Conservation (phyloP, 768 basidiomycete genomes). For the Gymnopilus junonius region DNA sequence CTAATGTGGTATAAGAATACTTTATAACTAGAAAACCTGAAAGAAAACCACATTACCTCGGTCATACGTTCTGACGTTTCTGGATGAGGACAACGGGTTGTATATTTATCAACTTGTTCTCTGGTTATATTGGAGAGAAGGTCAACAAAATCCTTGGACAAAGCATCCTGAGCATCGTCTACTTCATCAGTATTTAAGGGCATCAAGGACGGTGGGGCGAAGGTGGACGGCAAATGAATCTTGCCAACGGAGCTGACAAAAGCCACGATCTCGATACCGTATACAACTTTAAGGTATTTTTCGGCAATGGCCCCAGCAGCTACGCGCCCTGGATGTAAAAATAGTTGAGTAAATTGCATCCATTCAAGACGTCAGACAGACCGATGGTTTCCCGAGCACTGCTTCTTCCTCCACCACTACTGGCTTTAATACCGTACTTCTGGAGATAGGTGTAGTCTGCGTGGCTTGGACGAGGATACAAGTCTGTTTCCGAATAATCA, state of each 20-base stretch:
- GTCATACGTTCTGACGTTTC: slow-evolving; percentile 93
- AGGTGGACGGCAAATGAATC: slow-evolving; percentile 70
- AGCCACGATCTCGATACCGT: slow-evolving; percentile 94
- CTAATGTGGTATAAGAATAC: slow-evolving; percentile 45
- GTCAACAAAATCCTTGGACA: slow-evolving; percentile 82
- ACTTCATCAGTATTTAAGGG: slow-evolving; percentile 45
- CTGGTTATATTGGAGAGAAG: slow-evolving; percentile 82
- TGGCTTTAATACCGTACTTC: slow-evolving; percentile 97
- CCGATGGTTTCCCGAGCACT: slow-evolving; percentile 98
- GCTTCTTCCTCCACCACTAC: slow-evolving; percentile 93
- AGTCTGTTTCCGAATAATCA: slow-evolving; percentile 97
- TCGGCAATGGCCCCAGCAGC: slow-evolving; percentile 99
- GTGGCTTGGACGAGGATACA: slow-evolving; percentile 96
- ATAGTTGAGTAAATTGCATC: not conserved
- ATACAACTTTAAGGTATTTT: slow-evolving; percentile 85
- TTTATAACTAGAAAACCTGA: not conserved
- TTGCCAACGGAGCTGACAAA: slow-evolving; percentile 98
- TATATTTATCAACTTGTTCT: slow-evolving; percentile 85
- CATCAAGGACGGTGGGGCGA: slow-evolving; percentile 41
- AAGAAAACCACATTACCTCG: slow-evolving; percentile 52
- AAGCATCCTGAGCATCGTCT: slow-evolving; percentile 70
- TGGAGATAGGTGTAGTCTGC: slow-evolving; percentile 98
- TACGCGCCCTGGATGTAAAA: slow-evolving; percentile 69
- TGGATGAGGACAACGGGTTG: slow-evolving; percentile 88
- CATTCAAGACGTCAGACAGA: slow-evolving; percentile 27